Percentiles rank a stretch among this genome's conserved stretches.
Conservation (phyloP, 805 yeast species). For the Pichia occidentalis region DNA sequence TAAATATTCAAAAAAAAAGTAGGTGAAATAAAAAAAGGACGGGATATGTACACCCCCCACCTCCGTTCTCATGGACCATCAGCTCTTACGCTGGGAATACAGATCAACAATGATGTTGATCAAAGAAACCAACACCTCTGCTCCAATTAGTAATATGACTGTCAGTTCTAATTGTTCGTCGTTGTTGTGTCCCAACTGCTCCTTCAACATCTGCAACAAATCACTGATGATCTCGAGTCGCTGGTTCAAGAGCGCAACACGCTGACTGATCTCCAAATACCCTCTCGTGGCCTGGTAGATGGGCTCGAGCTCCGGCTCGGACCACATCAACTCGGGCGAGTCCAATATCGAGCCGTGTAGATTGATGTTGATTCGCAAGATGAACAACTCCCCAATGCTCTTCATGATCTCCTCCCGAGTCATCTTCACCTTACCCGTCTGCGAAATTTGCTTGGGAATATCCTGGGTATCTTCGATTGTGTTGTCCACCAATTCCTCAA, state of each 20-base stretch:
- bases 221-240: constrained; percentile 91
- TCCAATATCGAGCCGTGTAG: constrained; percentile 85
- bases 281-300: constrained; percentile 97
- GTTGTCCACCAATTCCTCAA: constrained; percentile 93
- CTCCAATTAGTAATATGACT: constrained; percentile 85
- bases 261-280: constrained; percentile 87
- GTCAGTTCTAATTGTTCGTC: constrained; percentile 88
- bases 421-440: constrained; percentile 93
- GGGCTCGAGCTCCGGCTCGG: constrained; percentile 96
- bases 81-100: constrained; percentile 17
- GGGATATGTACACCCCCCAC: too few species aligned
- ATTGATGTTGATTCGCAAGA: constrained; percentile 74
- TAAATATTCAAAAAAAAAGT: too few species aligned
- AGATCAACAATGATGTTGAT: constrained; percentile 56
- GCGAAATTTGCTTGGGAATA: constrained; percentile 93
- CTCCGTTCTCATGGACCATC: neutral
- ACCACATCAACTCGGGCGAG: constrained; percentile 98
- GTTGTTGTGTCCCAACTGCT: constrained; percentile 92
- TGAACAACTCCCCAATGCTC: constrained; percentile 92
- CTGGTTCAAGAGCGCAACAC: constrained; percentile 85
- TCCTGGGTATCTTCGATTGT: constrained; percentile 97
- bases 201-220: constrained; percentile 90
- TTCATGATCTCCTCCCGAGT: constrained; percentile 93
- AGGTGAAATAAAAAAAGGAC: too few species aligned
- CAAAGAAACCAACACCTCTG: constrained; percentile 83